These are phyloP conservation scores for Suhomyces vadensis DNA, from an alignment of 805 yeast genomes.

Conservation along the genomic window DNA sequence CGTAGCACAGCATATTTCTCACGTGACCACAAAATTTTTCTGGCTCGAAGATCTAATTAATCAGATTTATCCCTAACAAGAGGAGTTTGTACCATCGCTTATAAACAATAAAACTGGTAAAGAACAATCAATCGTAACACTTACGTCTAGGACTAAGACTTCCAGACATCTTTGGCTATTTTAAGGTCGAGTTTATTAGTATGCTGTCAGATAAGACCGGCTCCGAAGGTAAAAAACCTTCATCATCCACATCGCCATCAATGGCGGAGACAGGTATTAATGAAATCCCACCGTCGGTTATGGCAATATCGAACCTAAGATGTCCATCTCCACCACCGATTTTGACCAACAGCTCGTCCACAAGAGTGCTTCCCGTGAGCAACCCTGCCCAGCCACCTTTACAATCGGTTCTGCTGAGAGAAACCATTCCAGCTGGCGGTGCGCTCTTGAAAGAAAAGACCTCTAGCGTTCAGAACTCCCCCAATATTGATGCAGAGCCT, in stretches of 20 bases:
- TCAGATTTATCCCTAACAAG: not conserved
- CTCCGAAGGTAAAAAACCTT: not conserved
- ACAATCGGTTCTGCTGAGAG: conserved; percentile 15
- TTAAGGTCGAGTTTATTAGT: not conserved
- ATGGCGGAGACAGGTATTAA: conserved; percentile 3
- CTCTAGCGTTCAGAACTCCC: conserved; percentile 2
- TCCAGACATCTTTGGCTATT: not conserved
- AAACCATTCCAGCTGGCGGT: conserved; percentile 49
- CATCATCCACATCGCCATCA: conserved; percentile 1
- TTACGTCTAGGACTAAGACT: conserved; percentile 1
- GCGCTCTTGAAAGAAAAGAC: conserved; percentile 36
- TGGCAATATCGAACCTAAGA: conserved; percentile 58
- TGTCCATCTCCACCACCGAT: conserved; percentile 79
- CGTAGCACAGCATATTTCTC: not conserved
- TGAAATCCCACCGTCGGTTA: conserved; percentile 48
- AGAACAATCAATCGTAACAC: not conserved
- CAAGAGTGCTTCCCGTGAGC: not conserved
- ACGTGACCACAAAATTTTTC: conserved; percentile 1
- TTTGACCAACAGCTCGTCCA: conserved; percentile 28
- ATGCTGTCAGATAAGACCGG: conserved; percentile 1
- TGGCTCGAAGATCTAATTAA: not conserved
- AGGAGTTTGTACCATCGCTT: not conserved
- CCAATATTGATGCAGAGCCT: not conserved
- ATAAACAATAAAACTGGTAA: not conserved
- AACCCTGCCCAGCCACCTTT: conserved; percentile 4